Evolutionary conservation across 2,329 filamentous ascomycete species (phyloP).

Genomic region (Pleoardoris graminearum): DNA sequence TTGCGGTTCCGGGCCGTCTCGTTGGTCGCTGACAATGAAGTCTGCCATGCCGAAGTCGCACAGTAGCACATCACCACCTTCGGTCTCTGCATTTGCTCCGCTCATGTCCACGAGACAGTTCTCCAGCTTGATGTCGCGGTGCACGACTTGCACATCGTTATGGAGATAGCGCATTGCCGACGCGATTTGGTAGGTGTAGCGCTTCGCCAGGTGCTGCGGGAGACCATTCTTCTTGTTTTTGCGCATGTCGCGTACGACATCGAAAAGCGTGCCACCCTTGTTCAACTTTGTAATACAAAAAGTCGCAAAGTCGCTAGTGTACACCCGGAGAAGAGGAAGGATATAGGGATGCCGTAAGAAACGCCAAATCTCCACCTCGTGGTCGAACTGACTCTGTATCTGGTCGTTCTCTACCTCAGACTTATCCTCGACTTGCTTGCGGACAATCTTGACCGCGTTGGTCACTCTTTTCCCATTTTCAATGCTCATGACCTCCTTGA

Average conservation of each 20-base stretch:
- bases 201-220: conserved; percentile 56
- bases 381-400: conserved; percentile 68
- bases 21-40: conserved; percentile 62
- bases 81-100: conserved; percentile 50
- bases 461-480: conserved; percentile 57
- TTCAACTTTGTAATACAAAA: conserved; percentile 69
- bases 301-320: conserved; percentile 69
- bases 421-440: conserved; percentile 59
- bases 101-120: conserved; percentile 67
- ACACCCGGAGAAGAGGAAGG: conserved; percentile 64
- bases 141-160: conserved; percentile 67
- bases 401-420: conserved; percentile 66
- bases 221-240: conserved; percentile 50
- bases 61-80: conserved; percentile 62
- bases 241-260: conserved; percentile 61
- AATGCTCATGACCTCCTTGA: conserved; percentile 69
- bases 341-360: conserved; percentile 66
- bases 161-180: conserved; percentile 68
- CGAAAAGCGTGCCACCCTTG: conserved; percentile 66
- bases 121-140: conserved; percentile 70
- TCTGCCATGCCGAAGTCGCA: conserved; percentile 73
- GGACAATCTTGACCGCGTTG: conserved; percentile 70
- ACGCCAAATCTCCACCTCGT: conserved; percentile 70
- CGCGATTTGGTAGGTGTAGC: conserved; percentile 66
- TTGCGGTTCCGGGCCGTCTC: conserved; percentile 55